phyloP scores from a whole-genome alignment of 2,329 filamentous ascomycete species.

The Aspergillus felis region DNA sequence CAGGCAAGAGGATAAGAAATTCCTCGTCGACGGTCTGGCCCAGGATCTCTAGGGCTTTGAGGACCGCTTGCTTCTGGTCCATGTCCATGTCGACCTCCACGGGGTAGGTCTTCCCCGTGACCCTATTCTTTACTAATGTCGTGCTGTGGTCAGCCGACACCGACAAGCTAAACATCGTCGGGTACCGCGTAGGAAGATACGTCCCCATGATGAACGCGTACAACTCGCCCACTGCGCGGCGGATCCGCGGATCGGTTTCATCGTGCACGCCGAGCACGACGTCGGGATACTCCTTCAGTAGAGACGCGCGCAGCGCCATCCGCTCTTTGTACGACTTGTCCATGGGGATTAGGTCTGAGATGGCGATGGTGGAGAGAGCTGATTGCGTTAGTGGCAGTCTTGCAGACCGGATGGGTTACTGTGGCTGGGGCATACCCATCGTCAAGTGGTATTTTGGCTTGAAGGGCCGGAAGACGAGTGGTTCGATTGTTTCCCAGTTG shows the following conservation, averaged over 20 bases:
- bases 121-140: constrained; percentile 34
- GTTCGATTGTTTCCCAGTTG: constrained; percentile 49
- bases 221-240: constrained; percentile 51
- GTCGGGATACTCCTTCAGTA: constrained; percentile 44
- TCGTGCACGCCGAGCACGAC: constrained; percentile 39
- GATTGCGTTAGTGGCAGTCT: constrained; percentile 1
- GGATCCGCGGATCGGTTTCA: constrained; percentile 36
- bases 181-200: constrained; percentile 57
- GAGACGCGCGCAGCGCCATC: constrained; percentile 45
- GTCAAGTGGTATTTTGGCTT: constrained; percentile 61
- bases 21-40: constrained; percentile 56
- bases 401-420: too few relatives aligned
- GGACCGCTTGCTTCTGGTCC: background rate
- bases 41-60: constrained; percentile 43
- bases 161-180: constrained; percentile 47
- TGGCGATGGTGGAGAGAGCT: constrained; percentile 52
- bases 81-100: constrained; percentile 17
- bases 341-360: constrained; percentile 55
- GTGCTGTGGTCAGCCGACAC: constrained; percentile 9
- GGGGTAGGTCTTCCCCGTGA: constrained; percentile 43
- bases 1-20: constrained; percentile 55
- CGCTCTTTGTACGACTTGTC: constrained; percentile 57
- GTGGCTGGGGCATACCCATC: constrained; percentile 49
- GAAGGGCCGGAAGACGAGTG: constrained; percentile 54
- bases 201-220: constrained; percentile 52